phyloP scores from a whole-genome alignment of 176 grass and related monocot genomes.

The Cenchrus fungigraminus region DNA sequence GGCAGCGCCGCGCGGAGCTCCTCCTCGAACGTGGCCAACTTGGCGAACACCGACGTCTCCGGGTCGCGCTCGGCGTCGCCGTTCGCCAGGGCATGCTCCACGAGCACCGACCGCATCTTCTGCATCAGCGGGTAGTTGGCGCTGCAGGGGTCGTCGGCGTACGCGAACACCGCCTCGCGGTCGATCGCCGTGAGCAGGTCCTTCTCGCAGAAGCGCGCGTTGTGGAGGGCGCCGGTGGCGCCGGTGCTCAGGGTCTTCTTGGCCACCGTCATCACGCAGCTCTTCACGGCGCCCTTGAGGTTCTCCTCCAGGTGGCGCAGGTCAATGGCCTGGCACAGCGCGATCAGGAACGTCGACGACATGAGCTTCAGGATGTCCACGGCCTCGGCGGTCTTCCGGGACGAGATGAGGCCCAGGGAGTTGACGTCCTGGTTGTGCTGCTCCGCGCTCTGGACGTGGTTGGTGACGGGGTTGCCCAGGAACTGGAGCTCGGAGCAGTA shows the following conservation, averaged over 20 bases:
- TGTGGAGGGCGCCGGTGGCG: slow-evolving; percentile 54
- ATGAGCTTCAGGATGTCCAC: slow-evolving; percentile 90
- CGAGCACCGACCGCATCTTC: slow-evolving; percentile 69
- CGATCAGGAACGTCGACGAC: slow-evolving; percentile 86
- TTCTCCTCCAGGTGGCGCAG: slow-evolving; percentile 88
- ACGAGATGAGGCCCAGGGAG: slow-evolving; percentile 89
- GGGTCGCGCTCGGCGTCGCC: slow-evolving; percentile 55
- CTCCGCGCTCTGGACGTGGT: slow-evolving; percentile 95
- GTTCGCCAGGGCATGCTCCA: slow-evolving; percentile 69
- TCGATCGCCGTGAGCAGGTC: slow-evolving; percentile 66
- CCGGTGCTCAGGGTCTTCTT: slow-evolving; percentile 62
- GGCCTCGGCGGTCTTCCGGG: slow-evolving; percentile 84
- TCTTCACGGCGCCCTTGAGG: slow-evolving; percentile 64
- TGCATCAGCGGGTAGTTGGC: slow-evolving; percentile 68
- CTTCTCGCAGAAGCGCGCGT: slow-evolving; percentile 73
- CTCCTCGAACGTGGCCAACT: slow-evolving; percentile 58
- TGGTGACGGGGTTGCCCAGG: slow-evolving; percentile 85
- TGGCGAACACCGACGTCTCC: slow-evolving; percentile 78
- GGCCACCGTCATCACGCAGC: slow-evolving; percentile 50
- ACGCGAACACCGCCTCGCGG: slow-evolving; percentile 69
- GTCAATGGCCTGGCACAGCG: slow-evolving; percentile 76
- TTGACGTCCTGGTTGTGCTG: slow-evolving; percentile 96
- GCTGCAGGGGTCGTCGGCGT: slow-evolving; percentile 78
- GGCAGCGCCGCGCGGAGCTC: slow-evolving; percentile 61
- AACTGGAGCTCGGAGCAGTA: slow-evolving; percentile 98